Evolutionary conservation across 2,329 filamentous ascomycete genomes (phyloP).

Genomic region (Stemphylium lycopersici): DNA sequence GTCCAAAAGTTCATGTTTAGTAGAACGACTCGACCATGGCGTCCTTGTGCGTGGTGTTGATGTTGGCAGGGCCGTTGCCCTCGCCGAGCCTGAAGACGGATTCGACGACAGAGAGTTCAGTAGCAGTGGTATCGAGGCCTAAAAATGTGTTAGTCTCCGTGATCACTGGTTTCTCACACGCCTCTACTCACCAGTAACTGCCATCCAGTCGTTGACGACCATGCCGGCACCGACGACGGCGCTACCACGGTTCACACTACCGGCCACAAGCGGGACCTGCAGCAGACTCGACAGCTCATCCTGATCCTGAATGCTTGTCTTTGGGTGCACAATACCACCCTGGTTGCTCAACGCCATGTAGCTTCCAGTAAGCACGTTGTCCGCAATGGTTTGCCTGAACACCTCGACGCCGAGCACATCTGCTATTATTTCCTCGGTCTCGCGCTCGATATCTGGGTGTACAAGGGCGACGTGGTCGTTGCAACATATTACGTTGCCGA

Average conservation of each 20-base stretch:
- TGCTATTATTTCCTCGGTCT: slow-evolving; percentile 98
- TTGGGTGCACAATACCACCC: slow-evolving; percentile 95
- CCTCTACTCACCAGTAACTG: slow-evolving; percentile 66
- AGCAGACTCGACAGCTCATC: slow-evolving; percentile 93
- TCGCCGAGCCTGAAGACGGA: slow-evolving; percentile 94
- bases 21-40: slow-evolving; percentile 99
- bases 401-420: slow-evolving; percentile 90
- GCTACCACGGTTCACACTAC: slow-evolving; percentile 89
- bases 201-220: slow-evolving; percentile 98
- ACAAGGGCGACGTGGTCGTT: slow-evolving; percentile 98
- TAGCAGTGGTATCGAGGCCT: slow-evolving; percentile 93
- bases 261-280: slow-evolving; percentile 94
- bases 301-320: slow-evolving; percentile 96
- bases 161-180: neutral
- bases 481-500: slow-evolving; percentile 94
- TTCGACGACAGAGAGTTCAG: slow-evolving; percentile 94
- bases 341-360: slow-evolving; percentile 98
- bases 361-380: slow-evolving; percentile 93
- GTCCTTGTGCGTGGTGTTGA: slow-evolving; percentile 89
- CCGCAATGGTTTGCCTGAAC: slow-evolving; percentile 92
- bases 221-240: slow-evolving; percentile 95
- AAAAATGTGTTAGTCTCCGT: neutral
- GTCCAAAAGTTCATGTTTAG: slow-evolving; percentile 55
- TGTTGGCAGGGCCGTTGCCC: slow-evolving; percentile 75
- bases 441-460: slow-evolving; percentile 94